These are phyloP conservation scores for Polyporus arcularius DNA, from an alignment of 768 basidiomycete species.

Conservation along the genomic window DNA sequence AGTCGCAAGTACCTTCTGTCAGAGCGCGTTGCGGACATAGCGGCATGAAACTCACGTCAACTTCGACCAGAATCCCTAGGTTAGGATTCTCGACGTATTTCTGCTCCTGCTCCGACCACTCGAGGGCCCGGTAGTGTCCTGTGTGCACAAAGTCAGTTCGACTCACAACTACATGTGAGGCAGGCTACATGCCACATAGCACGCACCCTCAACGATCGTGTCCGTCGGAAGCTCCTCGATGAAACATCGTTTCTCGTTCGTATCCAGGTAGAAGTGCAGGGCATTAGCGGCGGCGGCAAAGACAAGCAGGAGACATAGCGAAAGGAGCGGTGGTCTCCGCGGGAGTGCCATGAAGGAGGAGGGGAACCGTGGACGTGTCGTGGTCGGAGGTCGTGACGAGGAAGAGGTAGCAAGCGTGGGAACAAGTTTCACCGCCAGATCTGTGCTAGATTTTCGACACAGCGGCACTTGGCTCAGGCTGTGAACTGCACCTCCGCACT, in stretches of 20 bases:
- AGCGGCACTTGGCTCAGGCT: not conserved
- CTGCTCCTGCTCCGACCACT: slow-evolving; percentile 81
- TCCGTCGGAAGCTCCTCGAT: slow-evolving; percentile 94
- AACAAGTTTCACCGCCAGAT: slow-evolving; percentile 12
- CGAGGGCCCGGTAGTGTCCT: slow-evolving; percentile 93
- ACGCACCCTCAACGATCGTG: slow-evolving; percentile 90
- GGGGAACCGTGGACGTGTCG: slow-evolving; percentile 7
- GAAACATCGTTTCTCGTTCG: slow-evolving; percentile 92
- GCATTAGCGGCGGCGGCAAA: slow-evolving; percentile 57
- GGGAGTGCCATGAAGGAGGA: slow-evolving; percentile 19
- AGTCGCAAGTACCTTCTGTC: not conserved
- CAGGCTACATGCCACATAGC: not conserved
- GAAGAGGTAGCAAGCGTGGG: slow-evolving; percentile 21
- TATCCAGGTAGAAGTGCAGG: slow-evolving; percentile 96
- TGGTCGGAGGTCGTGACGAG: slow-evolving; percentile 24
- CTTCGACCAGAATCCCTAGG: slow-evolving; percentile 88
- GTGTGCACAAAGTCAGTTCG: not conserved
- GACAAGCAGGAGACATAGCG: slow-evolving; percentile 40
- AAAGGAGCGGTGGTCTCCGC: slow-evolving; percentile 31
- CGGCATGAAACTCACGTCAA: slow-evolving; percentile 62
- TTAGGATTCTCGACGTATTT: slow-evolving; percentile 69
- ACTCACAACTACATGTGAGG: not conserved
- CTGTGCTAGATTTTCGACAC: slow-evolving; percentile 16
- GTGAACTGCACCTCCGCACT: not conserved
- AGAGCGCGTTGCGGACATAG: not conserved